Evolutionary conservation across 2,329 filamentous ascomycete genomes (phyloP), one percentile per base, ranked within the genome.

Genomic region (Trichoderma semiorbis): DNA sequence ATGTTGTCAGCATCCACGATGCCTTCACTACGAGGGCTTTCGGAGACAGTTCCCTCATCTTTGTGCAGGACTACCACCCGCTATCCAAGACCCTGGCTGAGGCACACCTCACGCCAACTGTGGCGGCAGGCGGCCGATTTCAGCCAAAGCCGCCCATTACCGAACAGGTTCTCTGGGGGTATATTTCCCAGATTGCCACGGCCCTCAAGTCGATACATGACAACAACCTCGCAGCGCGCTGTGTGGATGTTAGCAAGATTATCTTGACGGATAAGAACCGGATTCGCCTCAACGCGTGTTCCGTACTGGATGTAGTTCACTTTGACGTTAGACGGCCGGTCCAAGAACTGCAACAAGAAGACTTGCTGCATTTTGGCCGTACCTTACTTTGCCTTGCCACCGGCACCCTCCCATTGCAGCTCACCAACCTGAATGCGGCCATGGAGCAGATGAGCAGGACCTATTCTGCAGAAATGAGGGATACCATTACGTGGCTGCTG

Each of bases 21-120:
- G 94, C 93, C 0, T 99, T 99, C 78, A 99, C 96, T 0, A 97
- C 94, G 14, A 87, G 94, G 73, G 93, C 92, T 30, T 99, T 99
- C 80, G 93, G 94, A 70, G 96, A 98, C 80, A 97, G 93, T 81
- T 98, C 96, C 3, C 87, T 99, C 69, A 92, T 99, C 63, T 92
- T 99, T 77, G 94, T 97, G 28, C 96, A 94, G 73, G 94, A 97
- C 80, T 99, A 97, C 78, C 93, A 96, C 78, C 95, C 96, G 1
- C 86, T 96, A 24, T 93, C 95, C 3, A 97, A 96, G 81, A 97
- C 95, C 0, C 87, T 99, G 28, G 89, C 92, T 39, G 95, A 98
- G 78, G 89, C 93, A 76, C 93, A 98, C 77, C 90, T 94, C 74
- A 76, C 84, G 26, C 68, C 80, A 14, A 78, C 72, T 18, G 72